A percentile compares a stretch with the other conserved stretches of the same genome.
phyloP scores from a whole-genome alignment of 257 asterid genomes.

The Nicotiana sylvestris region DNA sequence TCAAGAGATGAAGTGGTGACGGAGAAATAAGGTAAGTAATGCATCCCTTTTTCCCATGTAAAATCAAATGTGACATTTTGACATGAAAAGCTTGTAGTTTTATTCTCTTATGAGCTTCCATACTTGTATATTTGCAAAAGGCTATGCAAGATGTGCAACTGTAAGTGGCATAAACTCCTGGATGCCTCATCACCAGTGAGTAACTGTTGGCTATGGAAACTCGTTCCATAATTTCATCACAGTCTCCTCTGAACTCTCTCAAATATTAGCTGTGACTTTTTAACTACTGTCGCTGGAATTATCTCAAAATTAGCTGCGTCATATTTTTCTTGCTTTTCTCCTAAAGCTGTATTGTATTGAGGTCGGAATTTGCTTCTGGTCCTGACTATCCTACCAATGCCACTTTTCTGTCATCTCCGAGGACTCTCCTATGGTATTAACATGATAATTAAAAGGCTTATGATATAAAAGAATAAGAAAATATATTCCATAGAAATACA shows the following conservation, averaged over 20 bases:
- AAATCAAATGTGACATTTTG: slow-evolving; percentile 5
- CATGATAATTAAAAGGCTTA: not conserved
- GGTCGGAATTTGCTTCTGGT: not conserved
- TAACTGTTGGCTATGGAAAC: not conserved
- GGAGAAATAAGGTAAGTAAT: not conserved
- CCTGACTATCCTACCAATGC: not conserved
- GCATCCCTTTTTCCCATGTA: not conserved
- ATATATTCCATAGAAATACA: not conserved
- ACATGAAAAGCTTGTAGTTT: slow-evolving; percentile 11
- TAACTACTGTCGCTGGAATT: not conserved
- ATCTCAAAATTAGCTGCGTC: not conserved
- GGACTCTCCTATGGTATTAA: not conserved
- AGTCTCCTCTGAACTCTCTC: not conserved
- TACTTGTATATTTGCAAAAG: slow-evolving; percentile 2
- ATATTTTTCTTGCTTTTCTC: not conserved
- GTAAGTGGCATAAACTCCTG: slow-evolving; percentile 4
- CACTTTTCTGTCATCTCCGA: not conserved
- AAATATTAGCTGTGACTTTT: not conserved
- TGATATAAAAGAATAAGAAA: not conserved
- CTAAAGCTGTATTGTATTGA: not conserved
- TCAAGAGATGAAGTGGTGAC: not conserved
- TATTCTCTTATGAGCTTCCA: not conserved
- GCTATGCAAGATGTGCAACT: not conserved
- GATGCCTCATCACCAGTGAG: slow-evolving; percentile 17
- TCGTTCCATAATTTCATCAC: not conserved